A percentile compares a stretch with the other conserved stretches of the same genome.
Conservation (phyloP, 2,329 filamentous ascomycete genomes). For the Claviceps sorghi region DNA sequence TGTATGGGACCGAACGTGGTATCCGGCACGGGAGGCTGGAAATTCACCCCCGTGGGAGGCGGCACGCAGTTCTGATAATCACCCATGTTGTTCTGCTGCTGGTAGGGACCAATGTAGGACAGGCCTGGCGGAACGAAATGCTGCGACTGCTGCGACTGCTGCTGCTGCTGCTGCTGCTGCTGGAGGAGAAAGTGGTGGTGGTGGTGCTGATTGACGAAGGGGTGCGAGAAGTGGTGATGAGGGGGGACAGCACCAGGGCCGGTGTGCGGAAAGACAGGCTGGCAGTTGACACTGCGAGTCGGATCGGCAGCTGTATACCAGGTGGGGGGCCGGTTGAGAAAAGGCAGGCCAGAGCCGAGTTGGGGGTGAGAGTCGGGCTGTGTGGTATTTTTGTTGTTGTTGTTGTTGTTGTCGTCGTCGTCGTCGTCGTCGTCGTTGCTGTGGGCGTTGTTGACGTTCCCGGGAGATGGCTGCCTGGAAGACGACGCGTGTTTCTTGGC, state of each 20-base stretch:
- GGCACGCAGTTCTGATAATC: slow-evolving; percentile 30
- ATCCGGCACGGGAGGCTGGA: slow-evolving; percentile 44
- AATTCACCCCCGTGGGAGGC: slow-evolving; percentile 31
- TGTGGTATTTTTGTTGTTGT: slow-evolving; percentile 1
- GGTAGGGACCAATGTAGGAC: neutral
- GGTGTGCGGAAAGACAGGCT: slow-evolving; percentile 2
- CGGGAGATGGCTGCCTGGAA: neutral
- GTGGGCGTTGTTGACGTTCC: neutral
- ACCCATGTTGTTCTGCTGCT: slow-evolving; percentile 17
- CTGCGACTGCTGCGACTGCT: slow-evolving; percentile 6
- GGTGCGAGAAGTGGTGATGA: slow-evolving; percentile 1
- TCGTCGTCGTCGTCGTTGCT: neutral
- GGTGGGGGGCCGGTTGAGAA: slow-evolving; percentile 8
- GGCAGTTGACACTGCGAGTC: slow-evolving; percentile 14
- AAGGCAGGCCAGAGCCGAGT: slow-evolving; percentile 10
- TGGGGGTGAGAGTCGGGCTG: slow-evolving; percentile 6
- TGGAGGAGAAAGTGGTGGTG: neutral
- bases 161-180: slow-evolving; percentile 4
- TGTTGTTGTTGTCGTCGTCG: neutral
- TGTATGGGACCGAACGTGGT: slow-evolving; percentile 40
- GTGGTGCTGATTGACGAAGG: slow-evolving; percentile 6
- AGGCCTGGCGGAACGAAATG: neutral
- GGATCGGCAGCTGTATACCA: slow-evolving; percentile 22
- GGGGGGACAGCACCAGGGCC: neutral
- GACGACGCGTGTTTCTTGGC: neutral